Percentiles rank a stretch among this genome's conserved stretches.
These are phyloP conservation scores for Plasmopara viticola DNA, from an alignment of 352 stramenopile species.

Conservation along the genomic window DNA sequence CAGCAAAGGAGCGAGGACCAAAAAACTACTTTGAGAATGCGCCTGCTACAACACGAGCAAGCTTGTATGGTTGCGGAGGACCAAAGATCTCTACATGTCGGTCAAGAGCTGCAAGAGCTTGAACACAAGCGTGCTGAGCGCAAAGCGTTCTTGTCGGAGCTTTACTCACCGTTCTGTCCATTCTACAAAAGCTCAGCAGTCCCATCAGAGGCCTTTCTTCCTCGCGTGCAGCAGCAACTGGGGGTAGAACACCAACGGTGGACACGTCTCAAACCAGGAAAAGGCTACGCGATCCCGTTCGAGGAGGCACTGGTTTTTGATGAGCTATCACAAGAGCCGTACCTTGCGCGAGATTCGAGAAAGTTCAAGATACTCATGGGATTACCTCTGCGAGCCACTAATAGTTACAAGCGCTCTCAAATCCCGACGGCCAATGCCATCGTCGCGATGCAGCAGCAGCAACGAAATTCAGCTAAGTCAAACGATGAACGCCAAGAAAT, in stretches of 20 bases:
- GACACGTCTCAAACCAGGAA: conserved; percentile 11
- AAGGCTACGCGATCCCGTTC: conserved; percentile 32
- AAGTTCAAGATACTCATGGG: conserved; percentile 52
- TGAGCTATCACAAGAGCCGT: conserved; percentile 42
- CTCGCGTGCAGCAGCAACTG: conserved; percentile 35
- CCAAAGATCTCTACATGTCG: conserved; percentile 23
- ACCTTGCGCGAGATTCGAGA: conserved; percentile 45
- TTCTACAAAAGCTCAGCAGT: conserved; percentile 38
- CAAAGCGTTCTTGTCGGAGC: conserved; percentile 30
- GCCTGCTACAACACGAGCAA: conserved; percentile 34
- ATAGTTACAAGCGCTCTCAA: conserved; percentile 23
- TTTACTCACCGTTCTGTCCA: conserved; percentile 54
- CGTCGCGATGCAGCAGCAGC: conserved; percentile 29
- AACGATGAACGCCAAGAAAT: conserved; percentile 24
- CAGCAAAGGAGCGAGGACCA: conserved; percentile 17
- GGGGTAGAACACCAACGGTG: conserved; percentile 21
- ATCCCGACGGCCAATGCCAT: conserved; percentile 38
- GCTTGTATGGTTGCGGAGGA: conserved; percentile 49
- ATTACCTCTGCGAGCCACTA: conserved; percentile 28
- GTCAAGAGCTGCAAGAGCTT: conserved; percentile 21
- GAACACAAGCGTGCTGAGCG: conserved; percentile 26
- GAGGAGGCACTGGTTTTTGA: conserved; percentile 35
- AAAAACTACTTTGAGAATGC: conserved; percentile 28
- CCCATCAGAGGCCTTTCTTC: conserved; percentile 45
- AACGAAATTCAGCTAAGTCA: conserved; percentile 17